phyloP scores from a whole-genome alignment of 768 basidiomycete genomes.

The Russula brevipes region DNA sequence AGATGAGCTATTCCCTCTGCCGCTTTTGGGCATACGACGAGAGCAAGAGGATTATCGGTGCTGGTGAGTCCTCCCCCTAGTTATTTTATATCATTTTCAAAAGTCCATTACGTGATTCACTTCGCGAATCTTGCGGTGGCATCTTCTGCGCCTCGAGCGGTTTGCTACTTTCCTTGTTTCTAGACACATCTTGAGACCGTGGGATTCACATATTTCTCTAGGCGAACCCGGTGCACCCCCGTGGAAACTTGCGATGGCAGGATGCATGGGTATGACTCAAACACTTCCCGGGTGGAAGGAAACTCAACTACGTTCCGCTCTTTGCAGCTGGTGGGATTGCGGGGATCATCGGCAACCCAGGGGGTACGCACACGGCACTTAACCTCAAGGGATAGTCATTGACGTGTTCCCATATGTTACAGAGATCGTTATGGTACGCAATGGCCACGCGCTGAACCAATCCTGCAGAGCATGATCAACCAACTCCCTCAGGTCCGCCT shows the following conservation, averaged over 20 bases:
- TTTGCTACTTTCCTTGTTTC: not conserved
- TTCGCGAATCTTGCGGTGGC: not conserved
- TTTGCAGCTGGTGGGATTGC: slow-evolving; percentile 74
- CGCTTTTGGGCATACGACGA: slow-evolving; percentile 94
- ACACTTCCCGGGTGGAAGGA: not conserved
- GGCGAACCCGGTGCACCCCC: slow-evolving; percentile 59
- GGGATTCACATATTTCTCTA: slow-evolving; percentile 14
- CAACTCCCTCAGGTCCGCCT: slow-evolving; percentile 54
- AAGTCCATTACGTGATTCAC: not conserved
- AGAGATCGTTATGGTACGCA: slow-evolving; percentile 67
- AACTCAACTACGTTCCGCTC: not conserved
- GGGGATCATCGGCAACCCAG: slow-evolving; percentile 85
- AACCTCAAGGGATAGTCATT: not conserved
- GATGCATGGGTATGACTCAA: slow-evolving; percentile 63
- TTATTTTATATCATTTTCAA: too few relatives aligned
- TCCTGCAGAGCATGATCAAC: slow-evolving; percentile 1
- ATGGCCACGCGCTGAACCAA: not conserved
- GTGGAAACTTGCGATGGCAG: slow-evolving; percentile 76
- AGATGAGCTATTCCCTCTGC: slow-evolving; percentile 90
- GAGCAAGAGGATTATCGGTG: slow-evolving; percentile 78
- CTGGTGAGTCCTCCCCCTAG: slow-evolving; percentile 35
- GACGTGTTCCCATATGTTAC: not conserved
- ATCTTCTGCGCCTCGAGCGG: not conserved
- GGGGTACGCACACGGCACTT: slow-evolving; percentile 42
- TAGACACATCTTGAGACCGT: not conserved